These are phyloP conservation scores for Scleromitrula shiraiana DNA, from an alignment of 2,329 filamentous ascomycete genomes.

Conservation along the genomic window DNA sequence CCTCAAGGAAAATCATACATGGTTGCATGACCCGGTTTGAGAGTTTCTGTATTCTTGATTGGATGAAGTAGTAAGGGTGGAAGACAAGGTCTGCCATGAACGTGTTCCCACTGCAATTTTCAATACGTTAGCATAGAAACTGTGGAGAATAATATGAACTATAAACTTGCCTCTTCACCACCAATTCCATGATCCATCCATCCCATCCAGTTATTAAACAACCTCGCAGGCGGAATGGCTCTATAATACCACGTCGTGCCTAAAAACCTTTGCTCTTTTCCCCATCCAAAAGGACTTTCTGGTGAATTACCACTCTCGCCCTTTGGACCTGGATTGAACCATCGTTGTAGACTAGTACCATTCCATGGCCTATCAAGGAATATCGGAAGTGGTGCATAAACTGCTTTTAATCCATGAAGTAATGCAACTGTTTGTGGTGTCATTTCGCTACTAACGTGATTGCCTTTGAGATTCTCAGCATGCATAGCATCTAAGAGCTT, in stretches of 20 bases:
- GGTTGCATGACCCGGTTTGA: not conserved
- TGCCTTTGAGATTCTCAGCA: slow-evolving; percentile 62
- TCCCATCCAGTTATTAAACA: slow-evolving; percentile 58
- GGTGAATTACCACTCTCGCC: slow-evolving; percentile 44
- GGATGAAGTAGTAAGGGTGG: slow-evolving; percentile 53
- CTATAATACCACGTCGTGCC: slow-evolving; percentile 57
- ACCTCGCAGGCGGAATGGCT: slow-evolving; percentile 46
- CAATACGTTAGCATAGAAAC: not conserved
- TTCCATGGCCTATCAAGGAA: slow-evolving; percentile 71
- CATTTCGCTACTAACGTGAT: slow-evolving; percentile 76
- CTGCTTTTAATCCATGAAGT: slow-evolving; percentile 70
- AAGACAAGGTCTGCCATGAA: slow-evolving; percentile 48
- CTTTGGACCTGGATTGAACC: slow-evolving; percentile 52
- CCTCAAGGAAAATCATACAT: slow-evolving; percentile 3
- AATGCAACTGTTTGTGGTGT: slow-evolving; percentile 65
- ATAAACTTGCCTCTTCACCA: slow-evolving; percentile 32
- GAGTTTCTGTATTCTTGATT: slow-evolving; percentile 47
- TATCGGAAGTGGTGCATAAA: slow-evolving; percentile 70
- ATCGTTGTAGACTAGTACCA: slow-evolving; percentile 43
- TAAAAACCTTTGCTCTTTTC: slow-evolving; percentile 47
- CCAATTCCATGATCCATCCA: slow-evolving; percentile 48
- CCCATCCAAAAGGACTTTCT: slow-evolving; percentile 51
- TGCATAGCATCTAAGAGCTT: slow-evolving; percentile 70
- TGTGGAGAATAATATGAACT: slow-evolving; percentile 1
- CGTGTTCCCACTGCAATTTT: slow-evolving; percentile 41